Evolutionary conservation across 495 filamentous ascomycete species (phyloP), one percentile per base, ranked within the genome.

Genomic region (Jackrogersella minutella): DNA sequence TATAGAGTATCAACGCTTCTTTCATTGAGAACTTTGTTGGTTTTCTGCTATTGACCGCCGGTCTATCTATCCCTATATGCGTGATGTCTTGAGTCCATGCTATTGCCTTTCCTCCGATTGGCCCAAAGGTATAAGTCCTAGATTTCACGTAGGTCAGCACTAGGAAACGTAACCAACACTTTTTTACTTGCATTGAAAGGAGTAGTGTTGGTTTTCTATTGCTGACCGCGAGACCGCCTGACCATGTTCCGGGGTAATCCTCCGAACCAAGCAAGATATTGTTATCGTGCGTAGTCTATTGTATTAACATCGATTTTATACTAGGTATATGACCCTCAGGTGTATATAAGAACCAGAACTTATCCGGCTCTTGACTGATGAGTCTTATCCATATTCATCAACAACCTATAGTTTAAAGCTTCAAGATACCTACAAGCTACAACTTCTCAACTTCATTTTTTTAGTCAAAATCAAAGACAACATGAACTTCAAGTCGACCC

Each of bases 401-500:
- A 47, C n/a, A 11, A 28, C 13, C 22, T 16, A 13, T 1, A 44
- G 14, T 17, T 24, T 16, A 11, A n/a, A 47, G 11, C 30, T 7
- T 8, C 9, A 47, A 28, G n/a, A 14, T 14, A 28, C 22, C 11
- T 30, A 47, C 11, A 28, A 5, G 14, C 28, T 13, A 30, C 11
- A 30, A 47, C 44, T 14, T 47, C 22, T 47, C 44, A 47, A 24
- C 2, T 24, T 14, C 22, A n/a, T 21, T 21, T 43, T 10, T 47
- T 30, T 22, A 47, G 22, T 30, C 44, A 9, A 16, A 47, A 47
- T 30, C 11, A 47, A 46, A 13, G 11, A 14, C 44, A 47, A 26
- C 11, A 47, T 47, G 44, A 47, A 47, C 24, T 47, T 47, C 44
- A 47, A 47, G 44, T 47, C 44, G 5, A 14, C 11, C n/a, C 5